Base-by-base conservation (phyloP, 106 monocot genomes). In the Dendrobium officinale region DNA sequence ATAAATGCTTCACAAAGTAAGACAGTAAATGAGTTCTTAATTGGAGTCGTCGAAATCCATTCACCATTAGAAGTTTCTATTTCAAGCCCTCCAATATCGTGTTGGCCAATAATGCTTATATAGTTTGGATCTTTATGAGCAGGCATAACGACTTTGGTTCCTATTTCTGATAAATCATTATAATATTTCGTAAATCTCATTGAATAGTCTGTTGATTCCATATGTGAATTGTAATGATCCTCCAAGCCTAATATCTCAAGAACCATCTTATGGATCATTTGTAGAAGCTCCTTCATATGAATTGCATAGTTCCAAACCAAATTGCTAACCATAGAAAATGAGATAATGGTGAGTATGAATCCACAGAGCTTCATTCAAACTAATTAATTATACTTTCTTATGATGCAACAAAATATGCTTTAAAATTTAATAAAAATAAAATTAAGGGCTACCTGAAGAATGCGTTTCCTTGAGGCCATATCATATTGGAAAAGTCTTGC, bases 1-100 rank as follows among this genome's bases (percentile, higher is more conserved):
- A 16, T 11, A 19, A 81, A 75, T 9, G 59, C 42, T 51, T 75
- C 81, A 18, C 75, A 75, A 0, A 75, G 5, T 18, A 81, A 40
- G 58, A 81, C 81, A 2, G 9, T 58, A 15, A 81, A 81, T 4
- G 42, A 11, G 16, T 16, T 16, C 2, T 75, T 41, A n/a, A n/a
- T 59, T 11, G 42, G 75, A 22, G 13, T 13, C 33, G 42, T 19
- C 4, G 7, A 7, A 41, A 75, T 42, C 75, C 81, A 58, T 3
- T 45, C 42, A 10, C 75, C 75, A 24, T 61, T 40, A 17, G 10
- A 16, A 29, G 75, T 43, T 10, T 58, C 75, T 31, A 75, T 9
- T 45, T 75, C 75, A 9, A 81, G 58, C 1, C 75, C 81, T 22
- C 17, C 22, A 10, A 58, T 22, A 6, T 80, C 11, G 22, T 75